Evolutionary conservation across 2,329 filamentous ascomycete genomes (phyloP).

Genomic region (Sarocladium kiliense): DNA sequence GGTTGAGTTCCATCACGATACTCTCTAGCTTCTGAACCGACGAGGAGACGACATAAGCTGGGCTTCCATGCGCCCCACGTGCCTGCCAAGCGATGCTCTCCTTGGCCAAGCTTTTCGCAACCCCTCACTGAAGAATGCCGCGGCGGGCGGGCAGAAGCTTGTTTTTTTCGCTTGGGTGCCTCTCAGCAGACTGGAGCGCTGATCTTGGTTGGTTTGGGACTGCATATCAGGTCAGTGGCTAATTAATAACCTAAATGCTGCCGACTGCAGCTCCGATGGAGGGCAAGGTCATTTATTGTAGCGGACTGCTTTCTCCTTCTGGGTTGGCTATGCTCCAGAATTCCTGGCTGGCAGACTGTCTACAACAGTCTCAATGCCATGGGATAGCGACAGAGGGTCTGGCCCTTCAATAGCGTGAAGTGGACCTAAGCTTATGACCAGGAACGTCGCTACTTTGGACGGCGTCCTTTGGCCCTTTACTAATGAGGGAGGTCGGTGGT

Average conservation of each 20-base stretch:
- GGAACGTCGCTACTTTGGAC: neutral
- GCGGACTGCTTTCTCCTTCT: no score
- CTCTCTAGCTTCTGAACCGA: no score
- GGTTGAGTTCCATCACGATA: no score
- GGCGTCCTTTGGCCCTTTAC: neutral
- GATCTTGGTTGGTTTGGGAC: neutral
- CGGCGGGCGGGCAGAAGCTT: neutral
- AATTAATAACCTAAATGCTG: no score
- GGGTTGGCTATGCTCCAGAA: no score
- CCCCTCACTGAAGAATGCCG: neutral
- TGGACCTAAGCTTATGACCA: neutral
- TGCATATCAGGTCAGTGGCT: neutral
- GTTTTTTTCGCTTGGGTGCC: neutral
- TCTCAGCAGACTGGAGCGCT: neutral
- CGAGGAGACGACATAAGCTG: no score
- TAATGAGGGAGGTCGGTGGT: neutral
- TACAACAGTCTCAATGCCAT: no score
- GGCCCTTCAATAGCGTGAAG: no score
- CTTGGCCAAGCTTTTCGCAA: constrained; percentile 1
- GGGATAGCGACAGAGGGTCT: no score
- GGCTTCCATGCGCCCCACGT: neutral
- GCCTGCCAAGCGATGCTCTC: neutral
- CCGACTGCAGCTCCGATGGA: no score
- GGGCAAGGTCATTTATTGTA: no score
- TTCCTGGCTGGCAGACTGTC: no score